Base-by-base conservation (phyloP, 2,329 filamentous ascomycete species). In the Aureobasidium sp. region DNA sequence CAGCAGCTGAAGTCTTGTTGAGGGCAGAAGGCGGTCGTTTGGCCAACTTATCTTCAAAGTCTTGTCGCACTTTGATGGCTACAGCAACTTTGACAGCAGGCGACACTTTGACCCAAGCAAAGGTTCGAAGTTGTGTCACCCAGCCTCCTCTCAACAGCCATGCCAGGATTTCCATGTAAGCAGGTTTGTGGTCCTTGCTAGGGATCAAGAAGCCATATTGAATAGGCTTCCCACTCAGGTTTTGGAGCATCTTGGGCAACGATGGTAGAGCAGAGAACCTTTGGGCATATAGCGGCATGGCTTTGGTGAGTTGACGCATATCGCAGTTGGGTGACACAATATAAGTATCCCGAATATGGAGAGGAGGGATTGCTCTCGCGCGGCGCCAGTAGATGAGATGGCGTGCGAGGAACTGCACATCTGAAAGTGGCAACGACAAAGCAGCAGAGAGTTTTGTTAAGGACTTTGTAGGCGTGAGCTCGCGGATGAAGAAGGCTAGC, bases 321-420 rank as follows among this genome's bases (percentile, higher is more conserved):
- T 96, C 88, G 65, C 91, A 92, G 72, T 96, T 95, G 0, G 93
- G 92, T 1, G 90, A 95, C 32, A 97, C 84, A 37, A 97, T 88
- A 74, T 97, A 99, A 12, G 87, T 88, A 72, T 97, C 92, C 52
- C 92, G 84, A 47, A 89, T 88, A 70, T 97, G 92, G 6, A 99
- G 83, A 0, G 94, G 94, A 5, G 91, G 89, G 44, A 97, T 93
- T 17, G 93, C 88, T 64, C 95, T 89, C 51, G 93, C 94, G 63
- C 92, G 88, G 27, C 94, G 87, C 92, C 93, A 97, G 76, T 95
- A 96, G 65, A 97, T 92, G 65, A 99, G 87, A 76, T 97, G 94
- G 63, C 90, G 89, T 10, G 92, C 92, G 65, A 96, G 89, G 68
- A 90, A 87, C 66, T 93, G 88, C 65, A 97, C 88, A 67, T 96